Conservation (phyloP, 345 rosid species). For the Boechera retrofracta region DNA sequence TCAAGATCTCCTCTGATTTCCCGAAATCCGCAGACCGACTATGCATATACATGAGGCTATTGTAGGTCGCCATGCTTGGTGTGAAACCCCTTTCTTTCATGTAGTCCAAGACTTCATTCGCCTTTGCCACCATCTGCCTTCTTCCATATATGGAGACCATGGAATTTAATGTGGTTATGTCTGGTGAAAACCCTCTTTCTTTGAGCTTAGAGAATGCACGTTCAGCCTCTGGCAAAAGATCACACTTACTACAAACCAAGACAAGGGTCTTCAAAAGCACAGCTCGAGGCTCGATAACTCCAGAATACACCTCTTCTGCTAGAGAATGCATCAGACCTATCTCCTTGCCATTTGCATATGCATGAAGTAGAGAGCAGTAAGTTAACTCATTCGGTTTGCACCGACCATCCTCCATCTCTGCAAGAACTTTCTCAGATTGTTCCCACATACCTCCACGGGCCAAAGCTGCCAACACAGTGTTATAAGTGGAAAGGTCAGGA, state of each 20-base stretch:
- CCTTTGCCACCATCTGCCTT: constrained; percentile 75
- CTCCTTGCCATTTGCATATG: constrained; percentile 88
- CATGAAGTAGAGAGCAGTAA: constrained; percentile 86
- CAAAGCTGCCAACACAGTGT: constrained; percentile 90
- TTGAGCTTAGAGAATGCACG: constrained; percentile 76
- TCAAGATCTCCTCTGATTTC: constrained; percentile 70
- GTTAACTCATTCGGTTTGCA: constrained; percentile 92
- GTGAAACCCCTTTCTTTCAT: constrained; percentile 80
- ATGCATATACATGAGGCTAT: constrained; percentile 87
- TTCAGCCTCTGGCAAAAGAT: constrained; percentile 75
- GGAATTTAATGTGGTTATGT: constrained; percentile 76
- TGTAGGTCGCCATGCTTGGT: constrained; percentile 84
- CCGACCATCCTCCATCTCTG: constrained; percentile 76
- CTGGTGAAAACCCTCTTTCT: constrained; percentile 74
- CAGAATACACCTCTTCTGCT: constrained; percentile 84
- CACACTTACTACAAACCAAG: constrained; percentile 84
- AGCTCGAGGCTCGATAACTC: constrained; percentile 68
- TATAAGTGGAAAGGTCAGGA: constrained; percentile 89
- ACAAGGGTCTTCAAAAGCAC: constrained; percentile 88
- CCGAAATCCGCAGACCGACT: constrained; percentile 75
- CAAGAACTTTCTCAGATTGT: constrained; percentile 82
- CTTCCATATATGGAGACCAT: constrained; percentile 92
- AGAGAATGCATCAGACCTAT: constrained; percentile 74
- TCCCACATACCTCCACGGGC: constrained; percentile 98
- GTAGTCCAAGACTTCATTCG: constrained; percentile 74